phyloP scores from a whole-genome alignment of 2,329 filamentous ascomycete genomes.

The Arthrobotrys sphaeroides region DNA sequence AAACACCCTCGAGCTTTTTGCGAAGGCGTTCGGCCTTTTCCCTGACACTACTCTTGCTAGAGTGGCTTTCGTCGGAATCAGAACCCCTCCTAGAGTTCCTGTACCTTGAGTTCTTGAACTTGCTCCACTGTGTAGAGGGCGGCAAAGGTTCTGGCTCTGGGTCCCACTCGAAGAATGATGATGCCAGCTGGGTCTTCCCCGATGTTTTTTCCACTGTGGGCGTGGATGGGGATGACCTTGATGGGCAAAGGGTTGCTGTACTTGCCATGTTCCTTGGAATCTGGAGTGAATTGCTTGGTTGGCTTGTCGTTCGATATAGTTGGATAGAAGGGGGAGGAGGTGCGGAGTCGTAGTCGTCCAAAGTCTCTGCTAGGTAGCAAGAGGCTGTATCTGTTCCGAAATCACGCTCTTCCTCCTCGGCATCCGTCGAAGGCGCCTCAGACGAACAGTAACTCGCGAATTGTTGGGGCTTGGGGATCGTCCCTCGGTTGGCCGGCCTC shows the following conservation, averaged over 20 bases:
- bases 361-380: background rate
- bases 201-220: slow-evolving; percentile 6
- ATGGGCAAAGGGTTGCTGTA: slow-evolving; percentile 12
- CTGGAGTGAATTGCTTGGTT: slow-evolving; percentile 1
- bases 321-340: slow-evolving; percentile 35
- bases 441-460: slow-evolving; percentile 30
- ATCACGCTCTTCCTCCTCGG: slow-evolving; percentile 8
- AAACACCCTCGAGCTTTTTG: slow-evolving; percentile 32
- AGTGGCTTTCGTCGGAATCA: slow-evolving; percentile 44
- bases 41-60: slow-evolving; percentile 39
- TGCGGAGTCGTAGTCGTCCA: slow-evolving; percentile 21
- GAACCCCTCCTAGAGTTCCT: slow-evolving; percentile 28
- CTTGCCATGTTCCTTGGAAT: background rate
- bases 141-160: slow-evolving; percentile 21
- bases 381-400: slow-evolving; percentile 17
- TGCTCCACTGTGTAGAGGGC: slow-evolving; percentile 35
- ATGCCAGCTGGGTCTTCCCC: slow-evolving; percentile 12
- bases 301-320: slow-evolving; percentile 41
- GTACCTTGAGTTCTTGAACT: slow-evolving; percentile 30
- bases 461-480: slow-evolving; percentile 1
- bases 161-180: slow-evolving; percentile 50
- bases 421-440: slow-evolving; percentile 11
- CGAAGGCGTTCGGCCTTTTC: slow-evolving; percentile 46
- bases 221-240: slow-evolving; percentile 27
- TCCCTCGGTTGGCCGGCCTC: background rate